Base-by-base conservation (phyloP, 257 asterid species). In the Marsdenia floribunda region DNA sequence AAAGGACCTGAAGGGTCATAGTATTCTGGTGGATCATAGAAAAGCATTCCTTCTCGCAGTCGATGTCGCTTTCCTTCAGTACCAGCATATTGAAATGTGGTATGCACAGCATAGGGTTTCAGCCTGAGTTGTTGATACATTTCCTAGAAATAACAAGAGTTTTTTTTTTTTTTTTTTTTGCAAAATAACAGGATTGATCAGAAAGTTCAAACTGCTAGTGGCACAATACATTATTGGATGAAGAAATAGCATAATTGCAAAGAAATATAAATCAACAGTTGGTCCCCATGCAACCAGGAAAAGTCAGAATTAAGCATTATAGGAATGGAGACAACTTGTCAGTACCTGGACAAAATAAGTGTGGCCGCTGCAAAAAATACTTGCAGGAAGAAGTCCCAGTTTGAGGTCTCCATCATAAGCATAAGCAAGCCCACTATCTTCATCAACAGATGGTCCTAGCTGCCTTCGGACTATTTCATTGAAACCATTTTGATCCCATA, bases 401-500 rank as follows among this genome's bases (percentile, higher is more conserved):
- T 91, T 95, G 75, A 95, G 96, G 81, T 83, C 85, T 73, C 99
- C 99, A 83, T 95, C 99, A 85, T 91, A 95, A 80, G 99, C 98
- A 87, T 90, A 93, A 69, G 85, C 91, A 71, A 95, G 96, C 74
- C 97, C 99, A 83, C 99, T 93, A 69, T 95, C 96, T 57, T 89
- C 98, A 81, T 95, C 97, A 80, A 93, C 95, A 77, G 98, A 76
- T 71, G 99, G 99, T 67, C 99, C 99, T 80, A 92, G 80, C 86
- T 89, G 94, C 89, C 85, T 85, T 80, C 73, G 98, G 72, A 93
- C 83, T 68, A 95, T 72, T 1, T 92, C 93, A 61, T 95, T 95
- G 89, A 95, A 95, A 80, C 96, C 99, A 83, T 79, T 91, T 90
- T 95, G 99, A 86, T 95, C 99, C 99, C 99, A 95, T 80, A 91